These are phyloP conservation scores for Malassezia japonica DNA, from an alignment of 1,284 basidiomycete genomes.

Conservation along the genomic window DNA sequence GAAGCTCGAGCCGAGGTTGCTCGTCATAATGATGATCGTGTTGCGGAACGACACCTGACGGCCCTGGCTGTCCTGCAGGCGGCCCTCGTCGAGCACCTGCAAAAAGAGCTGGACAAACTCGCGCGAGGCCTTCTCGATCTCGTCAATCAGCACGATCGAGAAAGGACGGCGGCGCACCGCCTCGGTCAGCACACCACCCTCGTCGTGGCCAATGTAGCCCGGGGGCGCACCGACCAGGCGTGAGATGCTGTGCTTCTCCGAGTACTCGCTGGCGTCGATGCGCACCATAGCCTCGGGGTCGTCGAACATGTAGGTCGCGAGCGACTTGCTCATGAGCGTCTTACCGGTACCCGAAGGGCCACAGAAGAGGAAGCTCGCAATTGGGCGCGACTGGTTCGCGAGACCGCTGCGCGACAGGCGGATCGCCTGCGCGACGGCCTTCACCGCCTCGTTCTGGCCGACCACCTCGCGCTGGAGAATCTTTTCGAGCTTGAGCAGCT, in stretches of 20 bases:
- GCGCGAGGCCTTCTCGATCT: slow-evolving; percentile 64
- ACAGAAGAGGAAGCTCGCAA: slow-evolving; percentile 54
- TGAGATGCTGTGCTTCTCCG: slow-evolving; percentile 54
- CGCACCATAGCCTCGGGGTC: slow-evolving; percentile 54
- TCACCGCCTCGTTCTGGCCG: slow-evolving; percentile 56
- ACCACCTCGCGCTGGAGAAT: slow-evolving; percentile 50
- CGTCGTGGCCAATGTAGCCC: slow-evolving; percentile 79
- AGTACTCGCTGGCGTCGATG: slow-evolving; percentile 53
- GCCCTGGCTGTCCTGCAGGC: slow-evolving; percentile 59
- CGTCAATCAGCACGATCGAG: slow-evolving; percentile 48
- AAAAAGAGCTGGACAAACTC: slow-evolving; percentile 81
- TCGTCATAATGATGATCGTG: slow-evolving; percentile 51
- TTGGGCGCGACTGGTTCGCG: slow-evolving; percentile 53
- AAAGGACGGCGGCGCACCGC: slow-evolving; percentile 47
- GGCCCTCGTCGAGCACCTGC: slow-evolving; percentile 79
- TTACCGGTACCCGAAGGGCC: slow-evolving; percentile 53
- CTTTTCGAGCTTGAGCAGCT: slow-evolving; percentile 40
- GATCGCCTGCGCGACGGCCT: slow-evolving; percentile 56
- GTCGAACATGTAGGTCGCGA: slow-evolving; percentile 53
- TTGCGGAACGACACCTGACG: slow-evolving; percentile 45
- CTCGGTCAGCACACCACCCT: slow-evolving; percentile 62
- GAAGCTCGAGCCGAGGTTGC: slow-evolving; percentile 54
- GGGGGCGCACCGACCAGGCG: slow-evolving; percentile 54
- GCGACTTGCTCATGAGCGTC: slow-evolving; percentile 53
- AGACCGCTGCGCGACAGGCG: slow-evolving; percentile 56